phyloP scores from a whole-genome alignment of 768 basidiomycete genomes.

The Amanita thiersii region DNA sequence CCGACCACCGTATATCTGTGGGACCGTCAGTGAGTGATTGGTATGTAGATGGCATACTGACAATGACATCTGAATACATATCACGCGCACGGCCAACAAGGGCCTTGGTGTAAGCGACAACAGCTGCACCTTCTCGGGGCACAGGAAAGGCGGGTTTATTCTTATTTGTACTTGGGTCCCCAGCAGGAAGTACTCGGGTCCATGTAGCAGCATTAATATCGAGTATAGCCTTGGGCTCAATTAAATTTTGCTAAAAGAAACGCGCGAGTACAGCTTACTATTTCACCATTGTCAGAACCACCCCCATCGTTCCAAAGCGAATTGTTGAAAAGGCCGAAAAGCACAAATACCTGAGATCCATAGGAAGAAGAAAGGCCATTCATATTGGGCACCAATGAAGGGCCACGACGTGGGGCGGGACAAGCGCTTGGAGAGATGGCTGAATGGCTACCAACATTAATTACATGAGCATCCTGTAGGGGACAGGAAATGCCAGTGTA shows the following conservation, averaged over 20 bases:
- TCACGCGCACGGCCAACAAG: slow-evolving; percentile 48
- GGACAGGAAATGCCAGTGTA: slow-evolving; percentile 41
- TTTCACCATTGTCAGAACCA: slow-evolving; percentile 59
- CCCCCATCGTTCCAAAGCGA: slow-evolving; percentile 61
- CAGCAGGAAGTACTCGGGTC: slow-evolving; percentile 68
- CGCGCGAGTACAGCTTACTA: slow-evolving; percentile 35
- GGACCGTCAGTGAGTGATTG: slow-evolving; percentile 2
- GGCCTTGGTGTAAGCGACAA: slow-evolving; percentile 41
- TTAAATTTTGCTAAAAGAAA: slow-evolving; percentile 1
- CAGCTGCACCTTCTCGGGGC: slow-evolving; percentile 66
- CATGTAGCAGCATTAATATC: slow-evolving; percentile 54
- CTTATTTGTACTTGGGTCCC: slow-evolving; percentile 58
- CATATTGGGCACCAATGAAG: slow-evolving; percentile 52
- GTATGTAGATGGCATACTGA: slow-evolving; percentile 17
- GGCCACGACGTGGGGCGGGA: slow-evolving; percentile 57
- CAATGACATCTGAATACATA: slow-evolving; percentile 56
- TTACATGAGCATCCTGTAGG: slow-evolving; percentile 47
- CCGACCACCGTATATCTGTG: slow-evolving; percentile 64
- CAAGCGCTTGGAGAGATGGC: slow-evolving; percentile 39
- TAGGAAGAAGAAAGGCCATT: slow-evolving; percentile 51
- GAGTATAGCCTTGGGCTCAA: slow-evolving; percentile 44
- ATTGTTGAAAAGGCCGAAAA: slow-evolving; percentile 60
- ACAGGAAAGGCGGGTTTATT: slow-evolving; percentile 46
- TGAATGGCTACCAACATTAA: slow-evolving; percentile 31
- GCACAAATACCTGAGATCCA: slow-evolving; percentile 54